Evolutionary conservation across 2,329 filamentous ascomycete species (phyloP).

Genomic region (Aspergillus versicolor): DNA sequence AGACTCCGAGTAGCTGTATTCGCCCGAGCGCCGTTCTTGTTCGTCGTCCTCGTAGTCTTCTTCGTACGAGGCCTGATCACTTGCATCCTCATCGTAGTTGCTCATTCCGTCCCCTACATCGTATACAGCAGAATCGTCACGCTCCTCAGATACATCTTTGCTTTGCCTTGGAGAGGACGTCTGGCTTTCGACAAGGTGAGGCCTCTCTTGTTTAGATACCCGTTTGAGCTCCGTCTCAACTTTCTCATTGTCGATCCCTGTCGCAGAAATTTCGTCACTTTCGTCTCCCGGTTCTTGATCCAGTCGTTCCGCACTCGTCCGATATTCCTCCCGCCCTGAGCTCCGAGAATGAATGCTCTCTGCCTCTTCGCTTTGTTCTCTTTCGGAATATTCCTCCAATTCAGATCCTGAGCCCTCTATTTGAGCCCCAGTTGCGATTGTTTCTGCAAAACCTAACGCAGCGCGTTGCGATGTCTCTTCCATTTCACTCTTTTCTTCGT

Average conservation of each 20-base stretch:
- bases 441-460: neutral
- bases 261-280: neutral
- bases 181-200: neutral
- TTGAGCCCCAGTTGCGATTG: neutral
- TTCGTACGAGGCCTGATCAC: slow-evolving; percentile 7
- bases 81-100: slow-evolving; percentile 4
- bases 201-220: slow-evolving; percentile 20
- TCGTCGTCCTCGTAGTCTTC: slow-evolving; percentile 16
- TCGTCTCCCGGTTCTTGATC: neutral
- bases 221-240: slow-evolving; percentile 20
- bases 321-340: neutral
- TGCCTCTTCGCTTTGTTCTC: neutral
- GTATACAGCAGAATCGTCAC: neutral
- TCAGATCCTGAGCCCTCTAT: neutral
- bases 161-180: neutral
- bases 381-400: neutral
- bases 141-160: neutral
- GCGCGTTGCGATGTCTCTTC: neutral
- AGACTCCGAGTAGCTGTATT: slow-evolving; percentile 20
- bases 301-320: slow-evolving; percentile 1
- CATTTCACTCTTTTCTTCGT: neutral
- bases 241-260: slow-evolving; percentile 1
- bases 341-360: neutral
- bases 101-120: slow-evolving; percentile 2
- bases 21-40: slow-evolving; percentile 16